These are phyloP conservation scores for Pseudogymnoascus sp. DNA, from an alignment of 2,329 filamentous ascomycete genomes.

Conservation along the genomic window DNA sequence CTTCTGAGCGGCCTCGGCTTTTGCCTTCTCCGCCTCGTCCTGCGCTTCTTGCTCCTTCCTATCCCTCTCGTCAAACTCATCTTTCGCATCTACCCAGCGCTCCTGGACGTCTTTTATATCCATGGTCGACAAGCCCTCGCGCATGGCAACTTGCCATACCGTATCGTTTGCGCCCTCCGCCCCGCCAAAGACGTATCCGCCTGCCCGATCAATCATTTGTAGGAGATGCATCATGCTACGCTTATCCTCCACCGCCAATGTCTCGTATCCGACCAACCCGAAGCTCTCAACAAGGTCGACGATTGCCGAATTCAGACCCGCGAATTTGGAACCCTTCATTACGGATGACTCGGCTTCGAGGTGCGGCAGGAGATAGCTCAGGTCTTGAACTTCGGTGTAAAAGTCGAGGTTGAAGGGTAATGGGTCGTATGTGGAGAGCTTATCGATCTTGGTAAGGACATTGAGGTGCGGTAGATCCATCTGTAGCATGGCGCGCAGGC, in stretches of 20 bases:
- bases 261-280: slow-evolving; percentile 84
- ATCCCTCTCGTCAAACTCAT: slow-evolving; percentile 78
- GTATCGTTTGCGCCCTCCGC: slow-evolving; percentile 91
- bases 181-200: slow-evolving; percentile 86
- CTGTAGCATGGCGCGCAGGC: slow-evolving; percentile 92
- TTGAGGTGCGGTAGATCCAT: slow-evolving; percentile 96
- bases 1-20: slow-evolving; percentile 26
- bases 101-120: slow-evolving; percentile 89
- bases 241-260: slow-evolving; percentile 92
- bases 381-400: slow-evolving; percentile 94
- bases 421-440: slow-evolving; percentile 74
- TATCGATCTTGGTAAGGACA: slow-evolving; percentile 96
- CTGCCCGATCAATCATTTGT: slow-evolving; percentile 81
- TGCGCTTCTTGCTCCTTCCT: slow-evolving; percentile 68
- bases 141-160: slow-evolving; percentile 95
- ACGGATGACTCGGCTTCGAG: slow-evolving; percentile 72
- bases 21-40: slow-evolving; percentile 33
- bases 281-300: slow-evolving; percentile 84
- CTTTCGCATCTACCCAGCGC: slow-evolving; percentile 86
- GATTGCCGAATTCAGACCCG: slow-evolving; percentile 77
- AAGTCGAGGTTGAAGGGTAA: slow-evolving; percentile 94
- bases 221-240: slow-evolving; percentile 92
- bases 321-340: slow-evolving; percentile 67
- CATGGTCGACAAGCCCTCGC: slow-evolving; percentile 64
- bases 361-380: slow-evolving; percentile 73